Conservation (phyloP, 352 stramenopile genomes). For the Globisporangium cystogenes region DNA sequence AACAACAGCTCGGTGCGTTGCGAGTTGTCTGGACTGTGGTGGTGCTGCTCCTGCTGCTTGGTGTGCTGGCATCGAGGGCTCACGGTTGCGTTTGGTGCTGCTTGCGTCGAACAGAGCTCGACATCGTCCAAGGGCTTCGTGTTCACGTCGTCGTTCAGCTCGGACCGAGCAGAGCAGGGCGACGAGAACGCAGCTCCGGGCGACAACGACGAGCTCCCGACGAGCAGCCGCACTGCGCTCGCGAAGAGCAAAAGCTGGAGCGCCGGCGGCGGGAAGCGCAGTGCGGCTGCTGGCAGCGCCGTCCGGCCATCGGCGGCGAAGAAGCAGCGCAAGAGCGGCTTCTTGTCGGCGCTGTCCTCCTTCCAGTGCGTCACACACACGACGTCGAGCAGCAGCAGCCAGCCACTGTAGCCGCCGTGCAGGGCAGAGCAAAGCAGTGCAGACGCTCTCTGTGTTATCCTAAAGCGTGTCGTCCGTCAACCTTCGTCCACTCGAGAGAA, state of each 20-base stretch:
- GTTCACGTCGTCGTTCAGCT: conserved; percentile 66
- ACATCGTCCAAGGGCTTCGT: conserved; percentile 64
- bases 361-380: conserved; percentile 55
- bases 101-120: conserved; percentile 8
- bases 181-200: conserved; percentile 28
- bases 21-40: background rate
- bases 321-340: conserved; percentile 37
- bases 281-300: background rate
- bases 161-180: conserved; percentile 29
- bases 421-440: too few relatives aligned
- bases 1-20: conserved; percentile 49
- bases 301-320: conserved; percentile 12
- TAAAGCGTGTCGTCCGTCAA: too few relatives aligned
- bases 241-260: conserved; percentile 56
- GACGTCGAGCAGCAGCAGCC: conserved; percentile 24
- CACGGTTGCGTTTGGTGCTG: background rate
- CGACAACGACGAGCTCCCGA: conserved; percentile 15
- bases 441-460: too few relatives aligned
- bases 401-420: conserved; percentile 16
- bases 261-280: conserved; percentile 14
- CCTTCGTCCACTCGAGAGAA: too few relatives aligned
- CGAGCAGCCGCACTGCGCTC: conserved; percentile 17
- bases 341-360: conserved; percentile 67
- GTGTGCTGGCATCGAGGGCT: background rate
- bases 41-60: too few relatives aligned